Conservation (phyloP, 202 grass and related monocot genomes). For the Zizania palustris region DNA sequence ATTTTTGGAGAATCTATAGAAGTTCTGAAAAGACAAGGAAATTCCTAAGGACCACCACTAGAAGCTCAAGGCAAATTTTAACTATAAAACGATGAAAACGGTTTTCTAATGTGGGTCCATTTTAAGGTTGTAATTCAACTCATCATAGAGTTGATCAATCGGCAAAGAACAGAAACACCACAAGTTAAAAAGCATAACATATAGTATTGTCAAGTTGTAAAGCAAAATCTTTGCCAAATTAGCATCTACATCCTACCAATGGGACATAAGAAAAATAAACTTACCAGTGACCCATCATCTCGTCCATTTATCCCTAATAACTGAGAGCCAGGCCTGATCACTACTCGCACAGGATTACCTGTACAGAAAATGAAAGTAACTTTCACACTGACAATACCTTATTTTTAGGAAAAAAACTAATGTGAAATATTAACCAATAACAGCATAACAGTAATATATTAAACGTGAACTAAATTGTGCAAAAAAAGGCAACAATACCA, state of each 20-base stretch:
- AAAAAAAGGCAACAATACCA: constrained; percentile 52
- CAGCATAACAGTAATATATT: constrained; percentile 23
- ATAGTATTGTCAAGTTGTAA: constrained; percentile 19
- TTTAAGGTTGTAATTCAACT: constrained; percentile 16
- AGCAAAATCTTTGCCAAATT: not conserved
- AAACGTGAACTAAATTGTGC: constrained; percentile 28
- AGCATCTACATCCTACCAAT: constrained; percentile 29
- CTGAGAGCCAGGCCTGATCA: constrained; percentile 79
- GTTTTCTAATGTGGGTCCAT: not conserved
- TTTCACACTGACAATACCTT: constrained; percentile 41
- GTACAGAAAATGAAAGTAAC: constrained; percentile 39
- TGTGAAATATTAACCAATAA: constrained; percentile 21
- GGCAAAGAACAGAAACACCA: constrained; percentile 6
- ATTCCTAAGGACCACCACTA: not conserved
- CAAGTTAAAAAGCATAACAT: not conserved
- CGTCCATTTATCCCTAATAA: constrained; percentile 83
- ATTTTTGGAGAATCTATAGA: not conserved
- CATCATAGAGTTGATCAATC: not conserved
- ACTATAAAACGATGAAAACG: constrained; percentile 2
- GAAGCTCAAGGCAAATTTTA: not conserved
- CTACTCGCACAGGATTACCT: constrained; percentile 79
- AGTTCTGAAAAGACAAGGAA: not conserved
- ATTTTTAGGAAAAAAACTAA: constrained; percentile 17
- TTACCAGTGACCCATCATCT: constrained; percentile 94
- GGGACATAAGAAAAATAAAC: constrained; percentile 43